Base-by-base conservation (phyloP, 2,329 filamentous ascomycete genomes). In the Chaetomiaceae sp. region DNA sequence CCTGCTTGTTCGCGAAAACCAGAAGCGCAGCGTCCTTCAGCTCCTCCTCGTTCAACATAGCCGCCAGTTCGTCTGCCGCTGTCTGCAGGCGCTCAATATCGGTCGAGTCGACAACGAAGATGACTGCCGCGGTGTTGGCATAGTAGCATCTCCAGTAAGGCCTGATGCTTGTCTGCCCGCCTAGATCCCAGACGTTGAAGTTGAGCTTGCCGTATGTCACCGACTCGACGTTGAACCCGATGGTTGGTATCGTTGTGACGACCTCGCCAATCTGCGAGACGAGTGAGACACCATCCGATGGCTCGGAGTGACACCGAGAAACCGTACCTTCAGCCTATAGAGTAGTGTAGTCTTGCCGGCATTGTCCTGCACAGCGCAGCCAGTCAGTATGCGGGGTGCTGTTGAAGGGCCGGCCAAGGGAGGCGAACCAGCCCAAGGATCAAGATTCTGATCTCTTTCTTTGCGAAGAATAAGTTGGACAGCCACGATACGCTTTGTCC, bases 131-230 rank as follows among this genome's bases (percentile, higher is more conserved):
- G 1, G 93, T 98, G 73, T 98, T 97, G 64, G 90, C 88, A 65
- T 97, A 98, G 76, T 98, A 98, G 73, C 93, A 98, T 66, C 93
- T 81, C 93, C 93, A 98, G 74, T 98, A 98, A 2, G 93, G 93
- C 56, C 93, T 81, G 66, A 98, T 98, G 57, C 86, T 94, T n/a
- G 93, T 98, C 75, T 98, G 93, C 32, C 93, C 93, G 62, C 93
- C 91, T 38, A 97, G 77, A 72, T 97, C 91, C 93, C 93, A 98
- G 62, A 98, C 93, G 64, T 97, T 97, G 68, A 98, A 95, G 68
- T 96, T 95, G 52, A 98, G 78, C 66, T 96, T 97, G 68, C 91
- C 91, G 76, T 98, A 98, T 59, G 89, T 93, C 55, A 98, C 93
- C 18, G 89, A 95, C 71, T 98, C 93, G 60, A 98, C 93, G 67